Base-by-base conservation (phyloP, 2,329 filamentous ascomycete genomes). In the Zopfia rhizophila region DNA sequence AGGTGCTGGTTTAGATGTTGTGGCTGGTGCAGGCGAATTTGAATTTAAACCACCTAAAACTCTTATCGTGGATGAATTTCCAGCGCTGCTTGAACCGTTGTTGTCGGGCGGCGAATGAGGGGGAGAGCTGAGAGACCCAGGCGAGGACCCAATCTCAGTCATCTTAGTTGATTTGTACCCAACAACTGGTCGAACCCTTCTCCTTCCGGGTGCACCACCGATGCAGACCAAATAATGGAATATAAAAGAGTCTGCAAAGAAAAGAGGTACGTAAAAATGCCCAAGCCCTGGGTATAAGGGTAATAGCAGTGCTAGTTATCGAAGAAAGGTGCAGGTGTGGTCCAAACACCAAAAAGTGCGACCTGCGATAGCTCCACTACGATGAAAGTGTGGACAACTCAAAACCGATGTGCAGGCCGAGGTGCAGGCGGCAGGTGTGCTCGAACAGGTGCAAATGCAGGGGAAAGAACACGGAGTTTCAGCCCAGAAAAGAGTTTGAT, bases 51-150 rank as follows among this genome's bases (percentile, higher is more conserved):
- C 69, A 66, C 59, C 66, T 61, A 44, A 58, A 55, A 53, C 47
- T 30, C 58, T 64, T 30, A 66, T 63, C 45, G 68, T 65, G 41
- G 66, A 67, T 47, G 56, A 56, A 43, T 56, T 66, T 41, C 61
- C 63, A 43, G 61, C 66, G 53, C 43, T 61, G 63, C 45, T 67
- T 61, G 32, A 40, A 39, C 39, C 29, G 29, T 27, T 38, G 37
- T 42, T 43, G 29, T 43, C 41, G 41, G 21, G 23, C 14, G 69
- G 69, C 60, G 68, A 71, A 60, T 72, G 67, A 40, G 70, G 70
- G 25, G 66, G 64, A 36, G 66, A 70, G 53, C 68, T 68, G 45
- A 70, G 57, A 55, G 64, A 67, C 43, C 64, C 69, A 19, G 66
- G 65, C 50, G 69, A 70, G 38, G 65, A 69, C 25, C 64, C 63